phyloP scores from a whole-genome alignment of 495 filamentous ascomycete genomes.

The Penicillium paxilli region DNA sequence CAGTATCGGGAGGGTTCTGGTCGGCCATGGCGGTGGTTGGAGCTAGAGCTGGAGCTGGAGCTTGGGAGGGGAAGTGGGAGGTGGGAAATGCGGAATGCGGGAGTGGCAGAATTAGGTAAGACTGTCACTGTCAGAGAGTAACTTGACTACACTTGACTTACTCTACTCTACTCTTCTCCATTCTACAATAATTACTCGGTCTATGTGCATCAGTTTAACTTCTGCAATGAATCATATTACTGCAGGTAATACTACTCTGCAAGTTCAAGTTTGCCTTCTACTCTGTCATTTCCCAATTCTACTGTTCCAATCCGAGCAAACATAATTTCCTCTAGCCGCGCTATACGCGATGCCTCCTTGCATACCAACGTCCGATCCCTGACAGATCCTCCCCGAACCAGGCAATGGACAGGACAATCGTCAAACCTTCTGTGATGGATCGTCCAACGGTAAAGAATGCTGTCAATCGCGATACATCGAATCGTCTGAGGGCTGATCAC shows the following conservation, averaged over 20 bases:
- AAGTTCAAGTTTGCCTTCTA: no score
- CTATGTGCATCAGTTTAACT: no score
- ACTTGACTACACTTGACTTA: no score
- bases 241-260: background rate
- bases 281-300: background rate
- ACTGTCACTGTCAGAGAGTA: no score
- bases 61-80: no score
- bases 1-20: conserved; percentile 51
- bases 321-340: conserved; percentile 18
- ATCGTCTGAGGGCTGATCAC: background rate
- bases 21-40: conserved; percentile 22
- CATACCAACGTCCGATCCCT: conserved; percentile 9
- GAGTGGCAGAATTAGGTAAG: no score
- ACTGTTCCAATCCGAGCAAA: no score
- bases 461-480: conserved; percentile 14
- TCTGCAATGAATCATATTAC: no score
- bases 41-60: background rate
- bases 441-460: conserved; percentile 21
- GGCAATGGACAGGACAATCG: background rate
- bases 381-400: conserved; percentile 18
- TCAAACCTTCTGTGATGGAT: conserved; percentile 9
- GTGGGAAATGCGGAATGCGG: background rate
- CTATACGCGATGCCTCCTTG: conserved; percentile 26
- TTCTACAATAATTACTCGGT: background rate
- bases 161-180: background rate